A percentile compares a stretch with the other conserved stretches of the same genome.
Conservation (phyloP, 176 grass and related monocot genomes). For the Elaeis guineensis region DNA sequence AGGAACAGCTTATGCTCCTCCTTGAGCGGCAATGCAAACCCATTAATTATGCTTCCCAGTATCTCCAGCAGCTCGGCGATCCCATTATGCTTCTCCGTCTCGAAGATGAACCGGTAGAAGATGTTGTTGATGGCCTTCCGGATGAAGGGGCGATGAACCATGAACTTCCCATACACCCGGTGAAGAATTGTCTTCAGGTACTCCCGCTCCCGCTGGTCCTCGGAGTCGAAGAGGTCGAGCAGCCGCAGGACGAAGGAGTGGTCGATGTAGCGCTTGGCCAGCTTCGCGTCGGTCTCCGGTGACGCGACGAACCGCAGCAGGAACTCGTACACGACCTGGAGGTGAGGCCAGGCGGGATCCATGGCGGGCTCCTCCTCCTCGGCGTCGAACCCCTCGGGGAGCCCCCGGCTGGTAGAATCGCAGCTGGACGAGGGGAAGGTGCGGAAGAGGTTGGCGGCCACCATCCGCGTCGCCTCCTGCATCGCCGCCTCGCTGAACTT, state of each 20-base stretch:
- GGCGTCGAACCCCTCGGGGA: slow-evolving; percentile 20
- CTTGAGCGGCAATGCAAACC: slow-evolving; percentile 54
- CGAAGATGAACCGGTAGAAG: slow-evolving; percentile 48
- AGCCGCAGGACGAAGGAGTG: slow-evolving; percentile 37
- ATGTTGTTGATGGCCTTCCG: slow-evolving; percentile 38
- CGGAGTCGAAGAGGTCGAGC: slow-evolving; percentile 49
- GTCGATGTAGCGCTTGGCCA: slow-evolving; percentile 42
- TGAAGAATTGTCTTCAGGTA: slow-evolving; percentile 39
- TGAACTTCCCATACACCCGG: slow-evolving; percentile 52
- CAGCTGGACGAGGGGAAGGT: slow-evolving; percentile 18
- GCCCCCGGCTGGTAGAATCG: slow-evolving; percentile 9
- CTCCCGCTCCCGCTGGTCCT: slow-evolving; percentile 44
- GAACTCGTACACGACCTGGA: slow-evolving; percentile 39
- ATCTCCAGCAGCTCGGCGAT: slow-evolving; percentile 49
- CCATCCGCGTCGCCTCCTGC: slow-evolving; percentile 25
- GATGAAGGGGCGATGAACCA: slow-evolving; percentile 48
- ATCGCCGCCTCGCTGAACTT: slow-evolving; percentile 28
- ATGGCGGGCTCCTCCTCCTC: slow-evolving; percentile 36
- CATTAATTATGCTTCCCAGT: slow-evolving; percentile 50
- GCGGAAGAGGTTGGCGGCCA: slow-evolving; percentile 45
- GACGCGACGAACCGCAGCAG: slow-evolving; percentile 35
- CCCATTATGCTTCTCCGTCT: slow-evolving; percentile 48
- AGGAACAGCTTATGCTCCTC: slow-evolving; percentile 61
- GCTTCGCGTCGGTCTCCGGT: slow-evolving; percentile 34
- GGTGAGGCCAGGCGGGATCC: slow-evolving; percentile 46